phyloP scores from a whole-genome alignment of 345 rosid genomes.

The Ailanthus altissimus region DNA sequence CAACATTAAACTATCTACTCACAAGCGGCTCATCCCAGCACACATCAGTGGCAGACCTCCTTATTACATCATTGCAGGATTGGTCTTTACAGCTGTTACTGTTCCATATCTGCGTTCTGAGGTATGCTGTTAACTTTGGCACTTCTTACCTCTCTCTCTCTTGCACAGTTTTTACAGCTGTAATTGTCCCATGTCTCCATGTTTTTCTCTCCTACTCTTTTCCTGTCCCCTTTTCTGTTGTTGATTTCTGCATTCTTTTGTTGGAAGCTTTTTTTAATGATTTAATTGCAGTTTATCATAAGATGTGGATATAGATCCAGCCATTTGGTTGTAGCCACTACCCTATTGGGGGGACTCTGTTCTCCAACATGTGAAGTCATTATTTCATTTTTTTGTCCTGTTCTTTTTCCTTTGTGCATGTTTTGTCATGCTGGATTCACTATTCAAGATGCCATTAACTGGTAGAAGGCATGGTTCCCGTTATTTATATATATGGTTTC shows the following conservation, averaged over 20 bases:
- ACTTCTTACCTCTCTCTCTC: neutral
- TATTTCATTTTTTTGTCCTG: neutral
- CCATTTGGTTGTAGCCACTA: neutral
- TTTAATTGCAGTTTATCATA: no score
- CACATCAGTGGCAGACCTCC: slow-evolving; percentile 77
- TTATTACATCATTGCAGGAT: slow-evolving; percentile 88
- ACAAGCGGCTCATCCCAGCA: slow-evolving; percentile 83
- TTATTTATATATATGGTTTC: neutral
- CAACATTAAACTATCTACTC: slow-evolving; percentile 82
- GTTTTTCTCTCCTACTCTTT: slow-evolving; percentile 3
- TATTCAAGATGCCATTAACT: neutral
- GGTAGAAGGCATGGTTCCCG: neutral
- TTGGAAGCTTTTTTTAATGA: neutral
- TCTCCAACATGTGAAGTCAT: neutral
- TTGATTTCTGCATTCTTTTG: slow-evolving; percentile 10
- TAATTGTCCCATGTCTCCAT: no score
- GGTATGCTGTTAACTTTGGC: slow-evolving; percentile 42
- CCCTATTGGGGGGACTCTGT: neutral
- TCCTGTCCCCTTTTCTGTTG: neutral
- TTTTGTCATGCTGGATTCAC: neutral
- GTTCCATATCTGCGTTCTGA: slow-evolving; percentile 94
- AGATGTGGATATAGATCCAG: no score
- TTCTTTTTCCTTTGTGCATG: neutral
- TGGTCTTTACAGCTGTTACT: slow-evolving; percentile 80
- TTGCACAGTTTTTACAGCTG: neutral